These are phyloP conservation scores for Clausena lansium DNA, from an alignment of 345 rosid species.

Conservation along the genomic window DNA sequence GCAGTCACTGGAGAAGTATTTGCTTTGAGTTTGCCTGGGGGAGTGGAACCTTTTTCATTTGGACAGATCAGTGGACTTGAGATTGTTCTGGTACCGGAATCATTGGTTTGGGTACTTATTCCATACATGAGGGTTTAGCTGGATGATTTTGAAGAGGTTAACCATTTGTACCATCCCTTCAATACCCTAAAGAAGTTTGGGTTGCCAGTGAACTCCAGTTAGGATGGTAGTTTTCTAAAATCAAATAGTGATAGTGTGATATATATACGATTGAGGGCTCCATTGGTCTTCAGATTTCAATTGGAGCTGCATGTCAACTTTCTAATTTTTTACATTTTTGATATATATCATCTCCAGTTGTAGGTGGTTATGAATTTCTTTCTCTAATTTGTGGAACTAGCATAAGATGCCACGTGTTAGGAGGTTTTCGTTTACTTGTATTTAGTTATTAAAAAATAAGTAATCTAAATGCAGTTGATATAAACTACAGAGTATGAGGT, in stretches of 20 bases:
- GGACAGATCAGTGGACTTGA: background rate
- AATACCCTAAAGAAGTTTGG: background rate
- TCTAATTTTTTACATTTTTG: background rate
- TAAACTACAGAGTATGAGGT: constrained; percentile 82
- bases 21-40: background rate
- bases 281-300: background rate
- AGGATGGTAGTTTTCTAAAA: background rate
- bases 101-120: background rate
- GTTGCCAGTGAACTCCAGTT: background rate
- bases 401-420: background rate
- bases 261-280: background rate
- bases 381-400: background rate
- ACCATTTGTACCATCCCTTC: background rate
- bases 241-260: background rate
- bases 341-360: background rate
- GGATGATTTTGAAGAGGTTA: background rate
- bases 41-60: background rate
- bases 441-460: background rate
- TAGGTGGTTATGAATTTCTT: background rate
- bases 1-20: background rate
- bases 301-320: background rate
- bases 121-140: background rate
- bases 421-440: constrained; percentile 3
- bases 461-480: constrained; percentile 16
- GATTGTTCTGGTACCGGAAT: background rate